Base-by-base conservation (phyloP, 2,329 filamentous ascomycete species). In the Fusarium sp. region DNA sequence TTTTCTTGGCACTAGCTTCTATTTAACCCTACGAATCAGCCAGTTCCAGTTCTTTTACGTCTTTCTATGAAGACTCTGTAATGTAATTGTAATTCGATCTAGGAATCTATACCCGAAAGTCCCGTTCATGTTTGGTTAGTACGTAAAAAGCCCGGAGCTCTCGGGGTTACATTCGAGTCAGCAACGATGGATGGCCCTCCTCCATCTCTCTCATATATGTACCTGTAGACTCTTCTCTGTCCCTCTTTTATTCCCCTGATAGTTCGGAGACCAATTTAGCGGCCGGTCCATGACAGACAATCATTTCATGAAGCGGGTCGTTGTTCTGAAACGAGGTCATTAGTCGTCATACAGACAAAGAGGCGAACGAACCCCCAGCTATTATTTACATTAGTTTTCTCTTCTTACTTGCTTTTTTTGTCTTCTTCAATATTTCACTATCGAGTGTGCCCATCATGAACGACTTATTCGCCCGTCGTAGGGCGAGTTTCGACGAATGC, bases 401-500 rank as follows among this genome's bases (percentile, higher is more conserved):
- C 16, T 13, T 34, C 21, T 27, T 40, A n/a, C 30, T 23, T 25
- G 12, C 23, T 25, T 50, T 4, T 50, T 21, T 23, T n/a, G 10
- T 4, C 20, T 32, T 27, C 6, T 14, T 11, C 27, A 11, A 32
- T 18, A 43, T 16, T 14, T 12, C 1, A 12, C 14, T 14, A 12
- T 37, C 11, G 7, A 40, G 11, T 42, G 16, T 11, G 10, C 7
- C 12, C 56, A 51, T 58, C 45, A 63, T 72, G 63, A 45, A 66
- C 34, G 59, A 73, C 13, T 14, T 74, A 32, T 57, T 50, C 47
- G 54, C 63, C 49, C 68, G 65, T 34, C 63, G 68, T 27, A 59
- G 58, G 23, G 66, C 64, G 25, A 67, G 63, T 40, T 78, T 73
- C 71, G 66, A 75, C 59, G 65, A 71, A 14, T 80, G 79, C 63